These are phyloP conservation scores for Cystobasidium onofrii DNA, from an alignment of 768 basidiomycete species.

Conservation along the genomic window DNA sequence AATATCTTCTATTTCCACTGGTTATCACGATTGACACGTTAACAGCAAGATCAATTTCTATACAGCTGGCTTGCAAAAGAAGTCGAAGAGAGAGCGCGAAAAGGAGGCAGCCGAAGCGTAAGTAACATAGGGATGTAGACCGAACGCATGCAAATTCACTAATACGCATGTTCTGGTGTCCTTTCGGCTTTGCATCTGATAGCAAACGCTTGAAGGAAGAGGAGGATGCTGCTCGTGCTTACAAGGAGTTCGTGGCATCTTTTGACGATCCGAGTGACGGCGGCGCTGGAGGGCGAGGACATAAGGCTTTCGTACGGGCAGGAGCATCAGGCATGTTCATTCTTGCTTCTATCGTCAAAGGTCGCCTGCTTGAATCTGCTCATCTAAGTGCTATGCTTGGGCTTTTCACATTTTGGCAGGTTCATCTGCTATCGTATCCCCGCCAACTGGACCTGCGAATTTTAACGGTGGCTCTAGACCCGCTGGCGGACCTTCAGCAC, in stretches of 20 bases:
- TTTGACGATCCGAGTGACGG: conserved; percentile 64
- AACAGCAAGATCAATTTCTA: conserved; percentile 13
- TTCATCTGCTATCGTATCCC: conserved; percentile 35
- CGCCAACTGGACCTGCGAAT: conserved; percentile 35
- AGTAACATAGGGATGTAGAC: conserved; percentile 51
- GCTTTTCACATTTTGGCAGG: conserved; percentile 36
- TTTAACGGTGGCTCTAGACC: conserved; percentile 6
- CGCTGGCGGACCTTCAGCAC: conserved; percentile 10
- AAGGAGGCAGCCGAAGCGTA: conserved; percentile 86
- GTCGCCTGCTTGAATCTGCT: neutral
- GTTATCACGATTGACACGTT: neutral
- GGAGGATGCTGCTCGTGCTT: conserved; percentile 51
- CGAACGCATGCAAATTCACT: conserved; percentile 31
- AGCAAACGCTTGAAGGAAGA: conserved; percentile 48
- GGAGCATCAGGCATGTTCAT: conserved; percentile 41
- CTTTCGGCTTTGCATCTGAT: too few relatives aligned
- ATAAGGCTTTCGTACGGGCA: conserved; percentile 57
- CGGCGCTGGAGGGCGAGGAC: conserved; percentile 47
- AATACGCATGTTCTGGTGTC: too few relatives aligned
- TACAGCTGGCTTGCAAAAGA: conserved; percentile 44
- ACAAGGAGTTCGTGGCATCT: conserved; percentile 64
- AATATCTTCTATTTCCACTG: neutral
- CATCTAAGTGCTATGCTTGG: too few relatives aligned
- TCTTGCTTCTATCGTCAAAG: neutral
- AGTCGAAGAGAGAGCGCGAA: conserved; percentile 86